Evolutionary conservation across 352 stramenopile genomes (phyloP), one percentile per base, ranked within the genome.

Genomic region (Aphanomyces invadans): DNA sequence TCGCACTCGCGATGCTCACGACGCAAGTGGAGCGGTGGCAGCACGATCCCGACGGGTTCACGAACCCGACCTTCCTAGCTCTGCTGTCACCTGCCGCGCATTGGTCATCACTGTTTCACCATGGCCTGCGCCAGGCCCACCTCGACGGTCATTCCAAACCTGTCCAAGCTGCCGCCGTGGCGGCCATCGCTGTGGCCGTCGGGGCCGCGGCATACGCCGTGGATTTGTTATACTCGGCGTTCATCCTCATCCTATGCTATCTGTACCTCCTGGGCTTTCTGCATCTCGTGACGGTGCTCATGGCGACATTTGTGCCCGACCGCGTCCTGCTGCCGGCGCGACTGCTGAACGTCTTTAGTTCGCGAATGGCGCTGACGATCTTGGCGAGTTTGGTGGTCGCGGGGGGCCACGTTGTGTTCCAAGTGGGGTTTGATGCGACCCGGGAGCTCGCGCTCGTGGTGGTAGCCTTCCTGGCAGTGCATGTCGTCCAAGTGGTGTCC

Each of bases 11-110:
- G 42, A 84, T 92, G 55, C 74, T 90, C 42, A 74, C 73, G 49
- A 67, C 81, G 10, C 81, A 91, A 70, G 53, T 94, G 9, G 68
- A 77, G 0, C 72, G 78, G 39, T 94, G 81, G 83, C 85, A 94
- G 69, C 73, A 55, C 10, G 73, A 77, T 51, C 49, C 19, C 45
- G 54, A 45, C 68, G 67, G 71, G n/a, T n/a, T n/a, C 68, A 74
- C 71, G 11, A 73, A 88, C 48, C 78, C 79, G 5, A 80, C 79
- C 25, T 87, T 92, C 51, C 81, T 71, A 28, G 72, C 73, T 7
- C 74, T 92, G 62, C 61, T 94, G 12, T 70, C 89, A 46, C 85
- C 83, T 5, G 19, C 62, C 10, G 71, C 62, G 0, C 83, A 90
- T 59, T 69, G 72, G 17, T 79, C 78, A 26, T 36, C 48, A 2